These are phyloP conservation scores for Alliaria petiolata DNA, from an alignment of 345 rosid genomes.

Conservation along the genomic window DNA sequence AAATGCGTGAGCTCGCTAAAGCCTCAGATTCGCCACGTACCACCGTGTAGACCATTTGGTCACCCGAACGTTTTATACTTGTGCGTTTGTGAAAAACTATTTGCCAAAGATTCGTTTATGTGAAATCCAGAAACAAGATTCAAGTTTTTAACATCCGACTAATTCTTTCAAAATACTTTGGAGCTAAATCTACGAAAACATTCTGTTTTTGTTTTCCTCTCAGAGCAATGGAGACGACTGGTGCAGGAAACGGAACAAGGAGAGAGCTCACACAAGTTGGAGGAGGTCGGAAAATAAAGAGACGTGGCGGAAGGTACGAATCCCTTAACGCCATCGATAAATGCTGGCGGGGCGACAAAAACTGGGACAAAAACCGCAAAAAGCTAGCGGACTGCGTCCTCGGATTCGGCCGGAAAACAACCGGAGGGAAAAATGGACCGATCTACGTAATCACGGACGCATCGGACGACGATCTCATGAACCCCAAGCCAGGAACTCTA, in stretches of 20 bases:
- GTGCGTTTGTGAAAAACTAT: neutral
- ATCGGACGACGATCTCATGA: slow-evolving; percentile 44
- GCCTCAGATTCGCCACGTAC: neutral
- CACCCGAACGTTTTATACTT: neutral
- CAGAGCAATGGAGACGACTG: slow-evolving; percentile 29
- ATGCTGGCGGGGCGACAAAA: slow-evolving; percentile 56
- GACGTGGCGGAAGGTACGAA: slow-evolving; percentile 29
- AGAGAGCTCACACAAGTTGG: slow-evolving; percentile 32
- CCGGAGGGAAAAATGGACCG: slow-evolving; percentile 57
- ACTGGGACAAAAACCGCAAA: slow-evolving; percentile 53
- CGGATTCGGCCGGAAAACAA: slow-evolving; percentile 66
- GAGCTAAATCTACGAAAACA: neutral
- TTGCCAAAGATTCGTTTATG: neutral
- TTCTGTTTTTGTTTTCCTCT: neutral
- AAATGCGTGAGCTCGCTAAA: neutral
- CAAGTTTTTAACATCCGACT: too few species aligned
- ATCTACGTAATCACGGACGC: slow-evolving; percentile 55
- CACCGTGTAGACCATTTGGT: neutral
- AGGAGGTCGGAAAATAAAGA: slow-evolving; percentile 2
- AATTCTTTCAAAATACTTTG: too few species aligned
- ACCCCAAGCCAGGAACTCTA: slow-evolving; percentile 67
- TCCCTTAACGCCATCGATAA: slow-evolving; percentile 62
- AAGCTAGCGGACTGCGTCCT: slow-evolving; percentile 54
- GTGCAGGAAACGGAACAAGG: slow-evolving; percentile 43
- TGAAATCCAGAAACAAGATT: too few species aligned